A percentile compares a stretch with the other conserved stretches of the same genome.
These are phyloP conservation scores for Halteria grandinella DNA, from an alignment of 73 alveolate species.

Conservation along the genomic window DNA sequence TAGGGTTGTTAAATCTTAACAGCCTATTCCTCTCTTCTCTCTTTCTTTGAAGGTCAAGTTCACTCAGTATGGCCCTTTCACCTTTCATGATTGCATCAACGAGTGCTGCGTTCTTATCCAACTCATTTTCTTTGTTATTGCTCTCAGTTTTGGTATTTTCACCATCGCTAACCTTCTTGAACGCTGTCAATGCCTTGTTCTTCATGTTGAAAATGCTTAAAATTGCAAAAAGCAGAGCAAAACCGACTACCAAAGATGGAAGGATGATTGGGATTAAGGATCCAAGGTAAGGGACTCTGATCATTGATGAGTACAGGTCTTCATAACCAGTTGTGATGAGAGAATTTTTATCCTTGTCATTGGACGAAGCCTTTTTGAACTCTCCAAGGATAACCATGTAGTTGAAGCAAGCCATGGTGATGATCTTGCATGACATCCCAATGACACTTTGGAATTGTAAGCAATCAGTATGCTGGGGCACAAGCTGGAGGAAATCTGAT, in stretches of 20 bases:
- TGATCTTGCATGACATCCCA: slow-evolving; percentile 55
- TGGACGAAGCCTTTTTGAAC: slow-evolving; percentile 4
- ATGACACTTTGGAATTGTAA: slow-evolving; percentile 43
- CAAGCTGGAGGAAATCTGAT: slow-evolving; percentile 48
- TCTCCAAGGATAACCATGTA: slow-evolving; percentile 63
- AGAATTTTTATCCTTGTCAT: too few relatives aligned
- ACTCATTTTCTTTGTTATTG: background rate
- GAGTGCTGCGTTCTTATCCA: background rate
- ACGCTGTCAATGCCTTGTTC: slow-evolving; percentile 9
- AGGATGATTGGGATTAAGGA: too few relatives aligned
- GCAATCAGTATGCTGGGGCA: slow-evolving; percentile 67
- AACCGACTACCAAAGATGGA: slow-evolving; percentile 40
- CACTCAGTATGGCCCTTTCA: slow-evolving; percentile 39
- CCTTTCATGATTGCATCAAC: slow-evolving; percentile 26
- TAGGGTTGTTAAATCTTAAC: slow-evolving; percentile 5
- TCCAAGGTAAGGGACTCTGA: slow-evolving; percentile 69
- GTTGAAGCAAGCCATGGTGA: slow-evolving; percentile 47
- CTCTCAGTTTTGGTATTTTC: background rate
- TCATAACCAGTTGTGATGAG: slow-evolving; percentile 58
- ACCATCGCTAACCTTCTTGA: background rate
- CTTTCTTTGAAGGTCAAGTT: slow-evolving; percentile 10
- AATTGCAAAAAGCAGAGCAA: slow-evolving; percentile 43
- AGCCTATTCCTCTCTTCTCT: slow-evolving; percentile 52
- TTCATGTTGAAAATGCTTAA: slow-evolving; percentile 3
- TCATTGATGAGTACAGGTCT: slow-evolving; percentile 49